phyloP scores from a whole-genome alignment of 2,329 filamentous ascomycete species.

The Lachnum nothofagi region DNA sequence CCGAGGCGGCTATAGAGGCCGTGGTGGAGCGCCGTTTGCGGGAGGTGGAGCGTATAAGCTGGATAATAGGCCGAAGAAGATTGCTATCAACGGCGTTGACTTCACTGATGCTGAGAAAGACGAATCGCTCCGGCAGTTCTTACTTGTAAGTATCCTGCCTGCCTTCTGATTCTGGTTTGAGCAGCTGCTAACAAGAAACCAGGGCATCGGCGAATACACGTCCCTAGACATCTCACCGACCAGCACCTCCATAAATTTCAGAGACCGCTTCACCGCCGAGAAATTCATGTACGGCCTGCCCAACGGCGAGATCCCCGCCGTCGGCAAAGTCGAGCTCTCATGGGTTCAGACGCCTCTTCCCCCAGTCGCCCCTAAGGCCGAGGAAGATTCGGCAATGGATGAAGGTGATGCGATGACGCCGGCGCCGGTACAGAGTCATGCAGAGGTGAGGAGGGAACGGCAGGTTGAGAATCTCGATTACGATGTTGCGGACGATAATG shows the following conservation, averaged over 20 bases:
- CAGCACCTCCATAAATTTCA: constrained; percentile 55
- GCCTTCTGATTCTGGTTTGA: constrained; percentile 3
- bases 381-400: constrained; percentile 12
- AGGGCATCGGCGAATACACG: constrained; percentile 60
- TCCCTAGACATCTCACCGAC: constrained; percentile 47
- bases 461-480: constrained; percentile 34
- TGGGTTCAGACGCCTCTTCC: constrained; percentile 48
- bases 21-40: constrained; percentile 37
- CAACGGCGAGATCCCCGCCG: constrained; percentile 53
- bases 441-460: constrained; percentile 13
- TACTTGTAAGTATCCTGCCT: constrained; percentile 51
- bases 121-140: constrained; percentile 65
- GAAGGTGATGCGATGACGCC: constrained; percentile 31
- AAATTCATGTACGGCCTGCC: constrained; percentile 58
- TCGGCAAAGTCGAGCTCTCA: constrained; percentile 59
- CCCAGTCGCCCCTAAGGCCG: constrained; percentile 14
- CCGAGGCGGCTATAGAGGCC: constrained; percentile 43
- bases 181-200: constrained; percentile 9
- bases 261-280: constrained; percentile 66
- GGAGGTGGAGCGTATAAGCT: constrained; percentile 53
- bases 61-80: constrained; percentile 68
- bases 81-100: constrained; percentile 60
- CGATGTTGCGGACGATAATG: constrained; percentile 39
- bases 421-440: constrained; percentile 13
- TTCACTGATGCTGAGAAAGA: constrained; percentile 59